Evolutionary conservation across 2,329 filamentous ascomycete genomes (phyloP).

Genomic region (Paraphoma chrysanthemicola): DNA sequence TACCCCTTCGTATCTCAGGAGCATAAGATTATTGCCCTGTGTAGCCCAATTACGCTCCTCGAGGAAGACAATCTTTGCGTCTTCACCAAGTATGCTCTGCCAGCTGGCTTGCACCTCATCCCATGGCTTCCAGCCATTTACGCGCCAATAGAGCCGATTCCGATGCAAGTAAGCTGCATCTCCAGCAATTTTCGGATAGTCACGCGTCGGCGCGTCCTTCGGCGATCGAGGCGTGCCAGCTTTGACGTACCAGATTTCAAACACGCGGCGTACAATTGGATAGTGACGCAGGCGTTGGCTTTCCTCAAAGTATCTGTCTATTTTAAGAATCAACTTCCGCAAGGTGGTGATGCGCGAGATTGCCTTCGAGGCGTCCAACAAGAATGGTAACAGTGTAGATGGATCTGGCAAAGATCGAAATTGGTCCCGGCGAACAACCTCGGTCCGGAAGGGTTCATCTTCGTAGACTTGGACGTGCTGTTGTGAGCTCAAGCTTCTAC

Average conservation of each 20-base stretch:
- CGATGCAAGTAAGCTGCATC: constrained; percentile 2
- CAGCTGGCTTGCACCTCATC: constrained; percentile 10
- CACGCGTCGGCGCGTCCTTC: not conserved
- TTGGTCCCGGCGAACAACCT: not conserved
- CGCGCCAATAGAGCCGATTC: constrained; percentile 9
- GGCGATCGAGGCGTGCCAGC: constrained; percentile 3
- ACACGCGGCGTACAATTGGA: constrained; percentile 1
- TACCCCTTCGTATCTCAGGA: not conserved
- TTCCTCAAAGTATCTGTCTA: not conserved
- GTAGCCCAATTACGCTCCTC: not conserved
- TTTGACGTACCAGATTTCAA: constrained; percentile 12
- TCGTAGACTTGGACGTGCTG: not conserved
- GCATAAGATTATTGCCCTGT: not conserved
- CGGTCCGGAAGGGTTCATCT: constrained; percentile 4
- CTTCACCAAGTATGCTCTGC: constrained; percentile 1
- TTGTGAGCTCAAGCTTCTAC: not conserved
- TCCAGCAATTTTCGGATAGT: not conserved
- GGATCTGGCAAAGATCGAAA: constrained; percentile 3
- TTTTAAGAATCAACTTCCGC: constrained; percentile 6
- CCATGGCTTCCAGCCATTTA: constrained; percentile 1
- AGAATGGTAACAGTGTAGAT: constrained; percentile 5
- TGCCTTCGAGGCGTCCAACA: constrained; percentile 2
- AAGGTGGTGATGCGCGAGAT: not conserved
- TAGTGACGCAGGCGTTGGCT: not conserved
- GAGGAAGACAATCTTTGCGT: constrained; percentile 7